Base-by-base conservation (phyloP, 1,284 basidiomycete genomes). In the Lignosus rhinocerotis region DNA sequence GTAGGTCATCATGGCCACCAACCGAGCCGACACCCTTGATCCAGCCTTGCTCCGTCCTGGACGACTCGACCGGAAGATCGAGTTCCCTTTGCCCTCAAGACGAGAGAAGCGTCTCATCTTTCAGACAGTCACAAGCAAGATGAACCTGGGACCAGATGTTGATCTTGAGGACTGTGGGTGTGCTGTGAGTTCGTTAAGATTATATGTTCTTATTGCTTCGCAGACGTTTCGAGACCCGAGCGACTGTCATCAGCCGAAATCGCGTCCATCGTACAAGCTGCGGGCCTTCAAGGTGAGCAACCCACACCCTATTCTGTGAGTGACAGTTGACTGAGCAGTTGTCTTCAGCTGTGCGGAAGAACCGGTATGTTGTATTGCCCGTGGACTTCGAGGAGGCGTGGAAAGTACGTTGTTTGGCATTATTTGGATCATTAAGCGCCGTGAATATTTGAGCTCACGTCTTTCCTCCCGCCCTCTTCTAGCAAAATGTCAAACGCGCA, bases 331-430 rank as follows among this genome's bases (percentile, higher is more conserved):
- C 47, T 51, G 6, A 52, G 8, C 19, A 19, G 8, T 47, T 21
- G 36, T 45, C 7, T 59, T 16, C 67, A 96, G 94, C 96, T 65
- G 96, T 98, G 33, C 87, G 96, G 60, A 98, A 97, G 80, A 98
- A 98, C 75, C 88, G 97, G 69, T 99, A 99, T 75, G 86, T 99
- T 56, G 96, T 99, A 72, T 80, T 99, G 49, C 96, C 97, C 0
- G 86, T 92, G 33, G 97, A 99, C 82, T 99, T 98, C 73, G 97
- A 99, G 74, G 95, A 98, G 76, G 93, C 94, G 69, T 98, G 95
- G 94, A 98, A 97, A 83, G 93, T 96, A 67, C 72, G 90, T 85
- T 82, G 64, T 84, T 76, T 75, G 66, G 76, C 60, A 43, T 62
- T 75, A 63, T 77, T 82, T 82, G 75, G 67, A 65, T 63, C 66